phyloP scores from a whole-genome alignment of 2,329 filamentous ascomycete genomes.

The Pseudogymnoascus sp. region DNA sequence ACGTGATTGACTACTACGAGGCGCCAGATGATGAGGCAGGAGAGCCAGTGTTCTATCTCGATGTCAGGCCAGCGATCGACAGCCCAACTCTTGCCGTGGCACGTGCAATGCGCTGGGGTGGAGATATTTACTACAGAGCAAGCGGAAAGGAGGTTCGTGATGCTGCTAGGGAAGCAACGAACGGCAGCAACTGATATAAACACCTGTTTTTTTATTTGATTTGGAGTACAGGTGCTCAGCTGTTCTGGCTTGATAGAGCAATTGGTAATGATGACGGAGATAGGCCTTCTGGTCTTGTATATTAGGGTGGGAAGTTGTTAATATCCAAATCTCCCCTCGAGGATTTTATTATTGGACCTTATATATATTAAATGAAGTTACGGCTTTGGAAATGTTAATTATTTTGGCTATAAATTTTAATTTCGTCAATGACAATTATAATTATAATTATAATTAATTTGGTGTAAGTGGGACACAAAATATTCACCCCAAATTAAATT shows the following conservation, averaged over 20 bases:
- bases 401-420: neutral
- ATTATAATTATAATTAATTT: neutral
- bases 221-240: conserved; percentile 3
- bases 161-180: conserved; percentile 11
- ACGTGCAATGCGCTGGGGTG: conserved; percentile 79
- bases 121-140: conserved; percentile 74
- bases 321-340: conserved; percentile 7
- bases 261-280: neutral
- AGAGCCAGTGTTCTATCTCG: conserved; percentile 91
- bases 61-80: conserved; percentile 82
- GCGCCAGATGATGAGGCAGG: conserved; percentile 69
- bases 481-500: neutral
- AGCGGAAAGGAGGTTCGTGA: conserved; percentile 25
- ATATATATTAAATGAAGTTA: conserved; percentile 6
- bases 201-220: neutral
- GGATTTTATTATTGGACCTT: neutral
- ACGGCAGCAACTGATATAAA: conserved; percentile 1
- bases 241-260: neutral
- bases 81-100: conserved; percentile 75
- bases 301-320: neutral
- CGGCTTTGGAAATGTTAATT: neutral
- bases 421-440: neutral
- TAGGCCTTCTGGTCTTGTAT: neutral
- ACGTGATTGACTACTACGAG: conserved; percentile 95
- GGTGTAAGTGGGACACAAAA: neutral